Evolutionary conservation across 2,329 filamentous ascomycete genomes (phyloP).

Genomic region (Phialemonium atrogriseum): DNA sequence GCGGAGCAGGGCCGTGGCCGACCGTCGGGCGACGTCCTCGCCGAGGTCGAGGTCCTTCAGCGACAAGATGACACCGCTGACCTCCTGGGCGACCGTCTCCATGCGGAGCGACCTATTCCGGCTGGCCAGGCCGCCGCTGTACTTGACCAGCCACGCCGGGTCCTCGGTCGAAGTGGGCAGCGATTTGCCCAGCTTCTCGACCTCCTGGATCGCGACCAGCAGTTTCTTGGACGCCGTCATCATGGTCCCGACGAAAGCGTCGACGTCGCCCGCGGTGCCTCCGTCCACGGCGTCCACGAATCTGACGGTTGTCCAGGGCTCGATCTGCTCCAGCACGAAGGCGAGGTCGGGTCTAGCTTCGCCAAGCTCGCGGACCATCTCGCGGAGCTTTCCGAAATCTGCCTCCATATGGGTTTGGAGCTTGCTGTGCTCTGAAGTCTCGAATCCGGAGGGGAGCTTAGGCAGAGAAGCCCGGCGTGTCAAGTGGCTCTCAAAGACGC

Average conservation of each 20-base stretch:
- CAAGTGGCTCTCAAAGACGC: conserved; percentile 35
- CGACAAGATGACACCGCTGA: conserved; percentile 28
- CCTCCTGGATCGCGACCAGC: conserved; percentile 70
- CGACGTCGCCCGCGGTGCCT: conserved; percentile 13
- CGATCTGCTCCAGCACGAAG: conserved; percentile 59
- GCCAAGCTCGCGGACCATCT: conserved; percentile 34
- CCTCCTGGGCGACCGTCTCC: conserved; percentile 38
- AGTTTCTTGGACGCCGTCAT: conserved; percentile 64
- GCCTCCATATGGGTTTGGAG: conserved; percentile 25
- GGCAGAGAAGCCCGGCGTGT: conserved; percentile 32
- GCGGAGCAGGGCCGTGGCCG: conserved; percentile 50
- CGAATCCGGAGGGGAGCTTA: conserved; percentile 42
- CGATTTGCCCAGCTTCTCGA: conserved; percentile 46
- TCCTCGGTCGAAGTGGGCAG: conserved; percentile 54
- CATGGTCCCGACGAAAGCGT: conserved; percentile 47
- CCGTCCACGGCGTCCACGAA: conserved; percentile 10
- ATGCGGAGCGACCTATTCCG: conserved; percentile 54
- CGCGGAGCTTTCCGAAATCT: conserved; percentile 27
- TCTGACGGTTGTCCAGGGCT: conserved; percentile 48
- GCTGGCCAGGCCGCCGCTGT: conserved; percentile 41
- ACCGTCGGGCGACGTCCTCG: conserved; percentile 28
- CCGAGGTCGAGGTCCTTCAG: conserved; percentile 28
- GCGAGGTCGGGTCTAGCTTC: conserved; percentile 46
- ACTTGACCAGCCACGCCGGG: conserved; percentile 51
- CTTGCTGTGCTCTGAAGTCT: conserved; percentile 26